A percentile compares a stretch with the other conserved stretches of the same genome.
phyloP scores from a whole-genome alignment of 306 rosid genomes.

The Dryas drummondii region DNA sequence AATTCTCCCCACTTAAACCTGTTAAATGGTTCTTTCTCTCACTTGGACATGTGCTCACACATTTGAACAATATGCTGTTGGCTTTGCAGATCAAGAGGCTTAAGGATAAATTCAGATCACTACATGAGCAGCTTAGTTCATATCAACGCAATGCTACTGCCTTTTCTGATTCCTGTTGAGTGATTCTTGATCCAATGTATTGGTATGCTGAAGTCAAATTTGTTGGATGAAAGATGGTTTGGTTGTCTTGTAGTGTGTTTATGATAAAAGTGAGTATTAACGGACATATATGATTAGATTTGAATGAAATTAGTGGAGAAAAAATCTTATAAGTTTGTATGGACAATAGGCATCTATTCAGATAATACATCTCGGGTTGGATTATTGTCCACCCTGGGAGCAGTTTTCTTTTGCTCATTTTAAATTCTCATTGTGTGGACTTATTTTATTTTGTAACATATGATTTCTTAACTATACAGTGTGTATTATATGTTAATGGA shows the following conservation, averaged over 20 bases:
- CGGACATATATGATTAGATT: background rate
- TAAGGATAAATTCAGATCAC: conserved; percentile 80
- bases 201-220: background rate
- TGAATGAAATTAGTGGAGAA: background rate
- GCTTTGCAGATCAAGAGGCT: conserved; percentile 80
- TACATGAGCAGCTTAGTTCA: conserved; percentile 68
- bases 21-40: conserved; percentile 16
- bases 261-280: background rate
- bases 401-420: too few relatives aligned
- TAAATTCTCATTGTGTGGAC: too few relatives aligned
- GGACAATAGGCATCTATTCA: background rate
- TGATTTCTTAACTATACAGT: too few relatives aligned
- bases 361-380: background rate
- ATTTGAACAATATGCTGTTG: conserved; percentile 13
- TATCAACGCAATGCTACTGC: conserved; percentile 39
- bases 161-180: conserved; percentile 3
- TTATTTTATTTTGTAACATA: too few relatives aligned
- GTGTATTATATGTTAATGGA: too few relatives aligned
- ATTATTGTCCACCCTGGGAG: background rate
- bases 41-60: background rate
- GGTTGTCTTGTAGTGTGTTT: background rate
- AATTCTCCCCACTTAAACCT: conserved; percentile 23
- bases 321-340: background rate
- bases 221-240: background rate
- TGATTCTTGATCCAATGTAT: conserved; percentile 11